Evolutionary conservation across 805 yeast species (phyloP), one percentile per base, ranked within the genome.

Genomic region (Peterozyma toletana): DNA sequence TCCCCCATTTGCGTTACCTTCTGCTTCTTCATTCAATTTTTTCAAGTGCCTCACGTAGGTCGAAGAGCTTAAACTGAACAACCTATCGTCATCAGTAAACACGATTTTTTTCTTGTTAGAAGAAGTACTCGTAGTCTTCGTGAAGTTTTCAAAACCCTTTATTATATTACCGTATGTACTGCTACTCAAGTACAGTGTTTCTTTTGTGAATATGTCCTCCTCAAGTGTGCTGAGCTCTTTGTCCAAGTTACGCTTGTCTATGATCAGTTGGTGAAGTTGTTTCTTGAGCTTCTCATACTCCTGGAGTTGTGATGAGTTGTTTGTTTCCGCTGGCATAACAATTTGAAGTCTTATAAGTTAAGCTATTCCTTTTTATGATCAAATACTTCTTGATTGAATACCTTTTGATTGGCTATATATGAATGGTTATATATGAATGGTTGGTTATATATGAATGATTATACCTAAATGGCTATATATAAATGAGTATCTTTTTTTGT

Each of bases 81-180:
- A 76, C 39, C 95, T 77, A 54, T 88, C 96, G 33, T 83, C 85
- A 49, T 86, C 91, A 0, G 80, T 68, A 64, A 75, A 74, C 41
- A 70, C 58, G 47, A 75, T 65, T 62, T 78, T 69, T 56, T 73
- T 71, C 62, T 67, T 69, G 35, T 42, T 45, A 44, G 55, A 58
- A n/a, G 71, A 53, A 6, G 47, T 13, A 1, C 55, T 37, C 3
- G 64, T 55, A 21, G 66, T 62, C 51, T 83, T 85, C 40, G 82
- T 71, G 55, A 86, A 84, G 53, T 78, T 83, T 40, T 90, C 96
- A 54, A 89, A 90, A 1, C 98, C 98, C 50, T 84, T 83, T n/a
- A 88, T 84, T 27, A 91, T 83, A 59, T 87, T 90, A 0, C 96
- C 90, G 44, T 76, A 76, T 29, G 70, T 61, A 29, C 66, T 61